Conservation (phyloP, 768 basidiomycete species). For the Paxillus rubicundulus region DNA sequence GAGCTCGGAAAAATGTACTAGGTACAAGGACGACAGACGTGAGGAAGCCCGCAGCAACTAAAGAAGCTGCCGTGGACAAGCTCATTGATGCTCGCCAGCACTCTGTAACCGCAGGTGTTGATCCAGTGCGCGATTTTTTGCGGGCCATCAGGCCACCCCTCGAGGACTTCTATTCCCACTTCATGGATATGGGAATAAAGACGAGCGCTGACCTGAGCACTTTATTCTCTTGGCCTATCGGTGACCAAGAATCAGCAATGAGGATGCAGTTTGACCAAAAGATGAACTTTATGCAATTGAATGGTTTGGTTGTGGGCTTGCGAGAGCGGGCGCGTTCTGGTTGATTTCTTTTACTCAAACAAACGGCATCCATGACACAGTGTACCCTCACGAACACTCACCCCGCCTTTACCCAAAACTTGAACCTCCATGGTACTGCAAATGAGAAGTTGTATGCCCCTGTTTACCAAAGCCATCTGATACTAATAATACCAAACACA, state of each 20-base stretch:
- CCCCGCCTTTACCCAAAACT: too few species aligned
- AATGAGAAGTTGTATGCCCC: not conserved
- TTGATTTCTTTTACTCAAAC: not conserved
- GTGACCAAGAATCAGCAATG: not conserved
- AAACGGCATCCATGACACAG: not conserved
- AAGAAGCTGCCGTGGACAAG: not conserved
- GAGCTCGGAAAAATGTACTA: not conserved
- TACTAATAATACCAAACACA: constrained; percentile 24
- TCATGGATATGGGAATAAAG: constrained; percentile 1
- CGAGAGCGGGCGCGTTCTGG: not conserved
- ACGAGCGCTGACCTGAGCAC: not conserved
- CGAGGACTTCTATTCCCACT: constrained; percentile 1
- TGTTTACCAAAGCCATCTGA: constrained; percentile 12
- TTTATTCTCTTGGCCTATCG: constrained; percentile 3
- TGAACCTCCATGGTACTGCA: too few species aligned
- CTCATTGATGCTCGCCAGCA: not conserved
- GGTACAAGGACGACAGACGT: not conserved
- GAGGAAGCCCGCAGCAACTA: not conserved
- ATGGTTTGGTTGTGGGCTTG: constrained; percentile 1
- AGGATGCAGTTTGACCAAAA: not conserved
- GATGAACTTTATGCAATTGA: constrained; percentile 6
- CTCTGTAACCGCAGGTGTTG: not conserved
- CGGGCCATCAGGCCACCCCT: constrained; percentile 1
- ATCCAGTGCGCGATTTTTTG: constrained; percentile 3
- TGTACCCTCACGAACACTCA: not conserved